These are phyloP conservation scores for Microsporum audouinii DNA, from an alignment of 2,329 filamentous ascomycete species.

Conservation along the genomic window DNA sequence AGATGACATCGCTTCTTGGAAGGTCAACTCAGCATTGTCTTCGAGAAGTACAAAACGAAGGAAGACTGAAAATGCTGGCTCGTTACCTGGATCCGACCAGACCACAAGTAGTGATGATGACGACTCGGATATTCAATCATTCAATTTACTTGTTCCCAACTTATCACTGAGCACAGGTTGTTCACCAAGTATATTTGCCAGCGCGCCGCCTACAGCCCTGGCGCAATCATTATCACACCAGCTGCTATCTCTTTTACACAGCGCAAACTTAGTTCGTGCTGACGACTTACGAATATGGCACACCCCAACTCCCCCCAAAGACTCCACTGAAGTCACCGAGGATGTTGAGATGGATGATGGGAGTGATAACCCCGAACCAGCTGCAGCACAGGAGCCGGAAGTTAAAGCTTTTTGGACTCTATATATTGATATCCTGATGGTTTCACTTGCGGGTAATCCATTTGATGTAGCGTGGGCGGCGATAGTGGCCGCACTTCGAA, in stretches of 20 bases:
- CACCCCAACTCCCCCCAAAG: conserved; percentile 34
- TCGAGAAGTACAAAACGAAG: conserved; percentile 24
- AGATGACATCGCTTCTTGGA: conserved; percentile 54
- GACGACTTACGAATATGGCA: conserved; percentile 65
- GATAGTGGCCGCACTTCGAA: conserved; percentile 64
- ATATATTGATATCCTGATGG: conserved; percentile 89
- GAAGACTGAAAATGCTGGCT: conserved; percentile 19
- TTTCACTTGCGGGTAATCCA: conserved; percentile 82
- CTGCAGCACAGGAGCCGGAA: conserved; percentile 29
- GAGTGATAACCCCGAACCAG: conserved; percentile 17
- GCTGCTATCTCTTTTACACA: conserved; percentile 64
- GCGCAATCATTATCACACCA: conserved; percentile 79
- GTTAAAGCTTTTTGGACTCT: conserved; percentile 87
- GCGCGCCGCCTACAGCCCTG: conserved; percentile 63
- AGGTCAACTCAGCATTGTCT: conserved; percentile 24
- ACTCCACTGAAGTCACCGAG: conserved; percentile 9
- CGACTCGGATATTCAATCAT: conserved; percentile 36
- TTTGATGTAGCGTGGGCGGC: conserved; percentile 87
- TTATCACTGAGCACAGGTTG: conserved; percentile 86
- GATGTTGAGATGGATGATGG: conserved; percentile 38
- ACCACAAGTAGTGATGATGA: conserved; percentile 40
- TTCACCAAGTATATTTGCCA: conserved; percentile 73
- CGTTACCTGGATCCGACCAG: conserved; percentile 12
- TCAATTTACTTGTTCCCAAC: conserved; percentile 78
- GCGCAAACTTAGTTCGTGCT: conserved; percentile 53